A percentile compares a stretch with the other conserved stretches of the same genome.
Conservation (phyloP, 495 filamentous ascomycete species). For the Aspergillus taichungensis region DNA sequence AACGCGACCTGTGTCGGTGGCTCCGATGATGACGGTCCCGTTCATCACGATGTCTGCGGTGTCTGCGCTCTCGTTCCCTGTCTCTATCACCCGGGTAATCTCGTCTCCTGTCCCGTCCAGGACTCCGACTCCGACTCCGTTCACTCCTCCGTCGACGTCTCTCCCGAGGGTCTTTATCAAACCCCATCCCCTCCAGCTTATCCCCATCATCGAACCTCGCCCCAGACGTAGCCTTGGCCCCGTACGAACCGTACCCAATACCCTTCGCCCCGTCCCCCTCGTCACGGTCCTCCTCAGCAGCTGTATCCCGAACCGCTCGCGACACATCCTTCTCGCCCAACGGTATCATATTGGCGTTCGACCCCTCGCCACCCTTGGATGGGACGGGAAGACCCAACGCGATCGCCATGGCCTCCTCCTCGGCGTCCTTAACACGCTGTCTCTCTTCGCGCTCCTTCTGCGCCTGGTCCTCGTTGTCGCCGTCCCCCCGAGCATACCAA, state of each 20-base stretch:
- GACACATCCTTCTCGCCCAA: conserved; percentile 25
- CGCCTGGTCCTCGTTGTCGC: conserved; percentile 46
- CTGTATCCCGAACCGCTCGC: conserved; percentile 21
- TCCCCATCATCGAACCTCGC: conserved; percentile 8
- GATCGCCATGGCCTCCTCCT: conserved; percentile 77
- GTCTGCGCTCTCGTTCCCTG: conserved; percentile 27
- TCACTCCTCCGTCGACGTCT: conserved; percentile 22
- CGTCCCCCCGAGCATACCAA: conserved; percentile 79
- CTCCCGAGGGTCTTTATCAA: conserved; percentile 15
- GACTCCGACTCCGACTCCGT: conserved; percentile 28
- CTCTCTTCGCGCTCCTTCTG: conserved; percentile 65
- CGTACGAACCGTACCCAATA: conserved; percentile 17
- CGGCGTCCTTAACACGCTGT: conserved; percentile 76
- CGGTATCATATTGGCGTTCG: conserved; percentile 37
- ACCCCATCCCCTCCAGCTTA: conserved; percentile 12
- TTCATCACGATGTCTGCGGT: conserved; percentile 27
- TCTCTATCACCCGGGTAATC: conserved; percentile 21
- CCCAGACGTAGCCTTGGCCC: conserved; percentile 1
- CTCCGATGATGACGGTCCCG: conserved; percentile 26
- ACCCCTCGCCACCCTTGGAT: conserved; percentile 15
- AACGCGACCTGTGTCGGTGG: conserved; percentile 27
- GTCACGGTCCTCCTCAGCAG: conserved; percentile 21
- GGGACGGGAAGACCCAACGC: conserved; percentile 73
- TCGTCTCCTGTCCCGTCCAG: conserved; percentile 19
- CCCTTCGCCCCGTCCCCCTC: conserved; percentile 11